Conservation (phyloP, 305 asterid species). For the Plantago rigida region DNA sequence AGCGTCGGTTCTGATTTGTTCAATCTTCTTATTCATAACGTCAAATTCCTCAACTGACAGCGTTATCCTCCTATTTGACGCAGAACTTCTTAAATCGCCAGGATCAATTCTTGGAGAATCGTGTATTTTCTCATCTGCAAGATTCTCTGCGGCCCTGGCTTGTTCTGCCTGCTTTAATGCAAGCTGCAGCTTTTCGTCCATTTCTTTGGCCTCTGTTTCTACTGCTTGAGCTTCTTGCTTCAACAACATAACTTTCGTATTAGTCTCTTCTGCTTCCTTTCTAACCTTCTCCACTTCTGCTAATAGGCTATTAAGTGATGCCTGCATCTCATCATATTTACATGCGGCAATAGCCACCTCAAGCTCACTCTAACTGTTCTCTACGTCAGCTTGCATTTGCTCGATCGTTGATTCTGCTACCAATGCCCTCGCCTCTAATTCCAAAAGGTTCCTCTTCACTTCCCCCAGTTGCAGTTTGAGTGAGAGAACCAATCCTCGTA, state of each 20-base stretch:
- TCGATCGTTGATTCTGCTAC: slow-evolving; percentile 40
- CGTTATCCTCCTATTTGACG: slow-evolving; percentile 39
- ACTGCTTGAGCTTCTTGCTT: slow-evolving; percentile 49
- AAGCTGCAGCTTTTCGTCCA: slow-evolving; percentile 46
- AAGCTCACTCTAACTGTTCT: slow-evolving; percentile 33
- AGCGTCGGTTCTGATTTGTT: slow-evolving; percentile 37
- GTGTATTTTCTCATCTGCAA: slow-evolving; percentile 40
- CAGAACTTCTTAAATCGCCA: slow-evolving; percentile 21
- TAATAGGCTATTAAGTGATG: slow-evolving; percentile 24
- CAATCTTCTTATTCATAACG: slow-evolving; percentile 42
- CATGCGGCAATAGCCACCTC: slow-evolving; percentile 29
- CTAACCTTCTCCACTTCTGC: slow-evolving; percentile 36
- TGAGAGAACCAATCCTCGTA: slow-evolving; percentile 29
- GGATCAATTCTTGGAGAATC: slow-evolving; percentile 24
- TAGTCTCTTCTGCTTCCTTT: slow-evolving; percentile 38
- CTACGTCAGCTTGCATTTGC: slow-evolving; percentile 40
- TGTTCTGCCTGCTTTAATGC: slow-evolving; percentile 47
- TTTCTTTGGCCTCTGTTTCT: slow-evolving; percentile 32
- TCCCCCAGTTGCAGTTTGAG: slow-evolving; percentile 36
- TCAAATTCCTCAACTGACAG: slow-evolving; percentile 47
- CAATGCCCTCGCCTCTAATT: slow-evolving; percentile 32
- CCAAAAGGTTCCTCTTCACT: slow-evolving; percentile 34
- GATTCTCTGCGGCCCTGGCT: slow-evolving; percentile 53
- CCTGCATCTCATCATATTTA: slow-evolving; percentile 21
- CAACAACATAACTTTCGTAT: slow-evolving; percentile 28